Conservation (phyloP, 306 rosid genomes). For the Dalbergia cochinchinensis region DNA sequence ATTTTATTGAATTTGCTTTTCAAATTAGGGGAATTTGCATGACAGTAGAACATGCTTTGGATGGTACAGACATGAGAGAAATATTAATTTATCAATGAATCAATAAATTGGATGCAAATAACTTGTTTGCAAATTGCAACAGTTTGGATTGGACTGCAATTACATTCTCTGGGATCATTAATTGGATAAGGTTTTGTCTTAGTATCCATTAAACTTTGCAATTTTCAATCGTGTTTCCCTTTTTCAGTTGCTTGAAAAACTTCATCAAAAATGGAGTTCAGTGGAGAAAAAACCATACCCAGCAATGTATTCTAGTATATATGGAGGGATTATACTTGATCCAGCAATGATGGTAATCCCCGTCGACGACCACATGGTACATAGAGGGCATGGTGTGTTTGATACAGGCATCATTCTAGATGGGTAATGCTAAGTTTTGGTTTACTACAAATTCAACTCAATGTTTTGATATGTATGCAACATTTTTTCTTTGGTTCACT, state of each 20-base stretch:
- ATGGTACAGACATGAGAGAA: neutral
- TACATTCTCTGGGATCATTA: neutral
- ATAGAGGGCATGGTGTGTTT: constrained; percentile 72
- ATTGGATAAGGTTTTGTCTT: neutral
- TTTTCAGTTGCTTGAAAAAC: constrained; percentile 81
- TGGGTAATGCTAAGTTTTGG: constrained; percentile 59
- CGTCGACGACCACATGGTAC: constrained; percentile 74
- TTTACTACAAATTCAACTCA: constrained; percentile 13
- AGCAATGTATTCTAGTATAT: constrained; percentile 86
- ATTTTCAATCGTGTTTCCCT: constrained; percentile 36
- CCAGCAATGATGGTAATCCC: constrained; percentile 82
- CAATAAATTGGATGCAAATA: neutral
- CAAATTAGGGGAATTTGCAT: constrained; percentile 21
- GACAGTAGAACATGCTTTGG: constrained; percentile 10
- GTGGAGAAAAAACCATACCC: constrained; percentile 77
- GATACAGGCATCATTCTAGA: constrained; percentile 63
- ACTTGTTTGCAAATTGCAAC: neutral
- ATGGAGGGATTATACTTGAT: constrained; percentile 90
- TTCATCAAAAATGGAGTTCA: constrained; percentile 74
- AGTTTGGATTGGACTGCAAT: neutral
- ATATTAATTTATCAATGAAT: neutral
- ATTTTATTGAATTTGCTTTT: constrained; percentile 27
- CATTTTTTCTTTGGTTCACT: constrained; percentile 8
- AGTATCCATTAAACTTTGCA: constrained; percentile 26
- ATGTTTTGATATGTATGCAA: neutral